phyloP scores from a whole-genome alignment of 2,329 filamentous ascomycete species.

The Cladophialophora chaetospira region DNA sequence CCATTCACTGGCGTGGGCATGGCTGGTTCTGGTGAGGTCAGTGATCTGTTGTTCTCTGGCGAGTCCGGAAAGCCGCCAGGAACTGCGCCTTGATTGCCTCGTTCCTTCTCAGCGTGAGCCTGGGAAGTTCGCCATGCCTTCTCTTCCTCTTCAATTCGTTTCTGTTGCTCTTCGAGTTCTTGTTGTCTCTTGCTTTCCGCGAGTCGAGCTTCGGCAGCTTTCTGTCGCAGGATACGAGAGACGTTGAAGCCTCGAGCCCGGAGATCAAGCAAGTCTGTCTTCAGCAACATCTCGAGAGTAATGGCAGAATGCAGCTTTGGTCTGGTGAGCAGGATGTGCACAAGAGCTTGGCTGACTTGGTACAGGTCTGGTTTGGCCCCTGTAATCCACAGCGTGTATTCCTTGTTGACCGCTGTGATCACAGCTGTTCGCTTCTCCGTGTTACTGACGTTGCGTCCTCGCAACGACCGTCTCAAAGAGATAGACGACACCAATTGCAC shows the following conservation, averaged over 20 bases:
- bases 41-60: slow-evolving; percentile 45
- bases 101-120: slow-evolving; percentile 37
- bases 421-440: slow-evolving; percentile 76
- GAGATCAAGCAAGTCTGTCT: slow-evolving; percentile 77
- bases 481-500: slow-evolving; percentile 80
- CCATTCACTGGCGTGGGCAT: slow-evolving; percentile 26
- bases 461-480: slow-evolving; percentile 73
- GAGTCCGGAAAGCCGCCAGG: slow-evolving; percentile 74
- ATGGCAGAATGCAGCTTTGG: slow-evolving; percentile 87
- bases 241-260: slow-evolving; percentile 93
- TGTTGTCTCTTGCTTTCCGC: slow-evolving; percentile 80
- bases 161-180: slow-evolving; percentile 71
- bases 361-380: slow-evolving; percentile 77
- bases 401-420: slow-evolving; percentile 57
- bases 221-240: slow-evolving; percentile 84
- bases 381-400: slow-evolving; percentile 74
- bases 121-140: slow-evolving; percentile 50
- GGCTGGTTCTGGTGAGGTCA: slow-evolving; percentile 34
- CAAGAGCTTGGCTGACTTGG: slow-evolving; percentile 86
- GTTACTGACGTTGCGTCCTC: slow-evolving; percentile 68
- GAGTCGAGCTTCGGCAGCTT: slow-evolving; percentile 82
- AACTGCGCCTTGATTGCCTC: slow-evolving; percentile 54
- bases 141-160: slow-evolving; percentile 64
- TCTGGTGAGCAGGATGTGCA: slow-evolving; percentile 74
- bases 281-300: slow-evolving; percentile 87